Percentiles rank a stretch among this genome's conserved stretches.
phyloP scores from a whole-genome alignment of 2,329 filamentous ascomycete genomes.

The Cryphonectria radicalis region DNA sequence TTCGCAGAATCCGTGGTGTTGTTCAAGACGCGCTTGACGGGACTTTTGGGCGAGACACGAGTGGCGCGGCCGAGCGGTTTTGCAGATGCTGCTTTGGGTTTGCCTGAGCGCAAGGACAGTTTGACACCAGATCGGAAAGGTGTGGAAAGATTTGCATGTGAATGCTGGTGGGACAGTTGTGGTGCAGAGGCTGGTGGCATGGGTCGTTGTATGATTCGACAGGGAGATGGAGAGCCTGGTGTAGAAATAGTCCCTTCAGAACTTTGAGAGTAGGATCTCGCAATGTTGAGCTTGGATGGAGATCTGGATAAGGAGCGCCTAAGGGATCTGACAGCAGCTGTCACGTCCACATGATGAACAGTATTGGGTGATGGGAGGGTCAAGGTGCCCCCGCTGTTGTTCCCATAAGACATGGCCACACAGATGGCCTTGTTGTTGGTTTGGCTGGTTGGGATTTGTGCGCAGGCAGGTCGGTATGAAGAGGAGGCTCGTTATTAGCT shows the following conservation, averaged over 20 bases:
- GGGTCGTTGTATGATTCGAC: constrained; percentile 42
- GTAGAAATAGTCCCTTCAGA: constrained; percentile 57
- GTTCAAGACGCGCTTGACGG: constrained; percentile 76
- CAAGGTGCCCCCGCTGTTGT: constrained; percentile 72
- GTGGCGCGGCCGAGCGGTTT: constrained; percentile 59
- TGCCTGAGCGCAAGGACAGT: constrained; percentile 66
- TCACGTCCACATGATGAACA: constrained; percentile 78
- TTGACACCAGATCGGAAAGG: constrained; percentile 70
- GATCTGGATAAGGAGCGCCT: constrained; percentile 88
- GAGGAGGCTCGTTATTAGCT: not conserved
- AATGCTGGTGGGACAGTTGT: constrained; percentile 38
- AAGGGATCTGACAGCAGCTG: constrained; percentile 77
- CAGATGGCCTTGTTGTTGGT: not conserved
- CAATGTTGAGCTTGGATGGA: constrained; percentile 84
- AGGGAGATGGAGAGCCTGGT: constrained; percentile 61
- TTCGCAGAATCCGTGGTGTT: constrained; percentile 75
- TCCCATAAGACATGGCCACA: constrained; percentile 61
- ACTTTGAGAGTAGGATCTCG: constrained; percentile 51
- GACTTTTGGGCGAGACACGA: constrained; percentile 78
- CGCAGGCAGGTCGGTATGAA: not conserved
- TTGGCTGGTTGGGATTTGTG: not conserved
- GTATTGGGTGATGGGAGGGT: constrained; percentile 87
- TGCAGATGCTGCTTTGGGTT: constrained; percentile 59
- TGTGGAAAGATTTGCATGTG: constrained; percentile 59
- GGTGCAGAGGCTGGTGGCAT: constrained; percentile 45